Conservation (phyloP, 495 filamentous ascomycete species). For the Hypomontagnella submonticulosa region DNA sequence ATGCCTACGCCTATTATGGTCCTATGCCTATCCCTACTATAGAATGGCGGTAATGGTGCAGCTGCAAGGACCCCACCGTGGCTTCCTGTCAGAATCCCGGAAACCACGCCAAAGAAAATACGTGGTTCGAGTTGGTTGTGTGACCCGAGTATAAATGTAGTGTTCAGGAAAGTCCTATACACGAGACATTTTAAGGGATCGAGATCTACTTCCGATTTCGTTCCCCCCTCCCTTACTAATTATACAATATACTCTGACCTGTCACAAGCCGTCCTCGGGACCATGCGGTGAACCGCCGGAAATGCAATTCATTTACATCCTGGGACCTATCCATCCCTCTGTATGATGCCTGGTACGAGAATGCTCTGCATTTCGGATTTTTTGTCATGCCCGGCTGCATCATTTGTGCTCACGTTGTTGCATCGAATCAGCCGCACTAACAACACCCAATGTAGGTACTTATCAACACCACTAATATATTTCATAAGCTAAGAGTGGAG, state of each 20-base stretch:
- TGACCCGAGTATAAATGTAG: conserved; percentile 9
- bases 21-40: no score
- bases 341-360: conserved; percentile 21
- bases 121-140: conserved; percentile 26
- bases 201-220: conserved; percentile 36
- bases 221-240: neutral
- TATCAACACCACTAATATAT: conserved; percentile 10
- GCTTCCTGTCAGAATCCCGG: conserved; percentile 32
- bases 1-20: no score
- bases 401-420: conserved; percentile 3
- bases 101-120: conserved; percentile 15
- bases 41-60: conserved; percentile 36
- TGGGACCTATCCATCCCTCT: conserved; percentile 21
- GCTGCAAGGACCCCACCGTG: conserved; percentile 37
- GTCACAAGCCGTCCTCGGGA: conserved; percentile 26
- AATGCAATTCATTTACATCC: conserved; percentile 36
- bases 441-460: conserved; percentile 6
- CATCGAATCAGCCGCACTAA: conserved; percentile 27
- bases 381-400: neutral
- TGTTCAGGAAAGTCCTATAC: conserved; percentile 25
- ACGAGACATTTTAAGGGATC: conserved; percentile 36
- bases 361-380: conserved; percentile 9
- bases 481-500: conserved; percentile 20
- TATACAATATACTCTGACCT: conserved; percentile 4
- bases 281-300: conserved; percentile 18